Conservation (phyloP, 495 filamentous ascomycete species). For the Trichoderma orchidacearum region DNA sequence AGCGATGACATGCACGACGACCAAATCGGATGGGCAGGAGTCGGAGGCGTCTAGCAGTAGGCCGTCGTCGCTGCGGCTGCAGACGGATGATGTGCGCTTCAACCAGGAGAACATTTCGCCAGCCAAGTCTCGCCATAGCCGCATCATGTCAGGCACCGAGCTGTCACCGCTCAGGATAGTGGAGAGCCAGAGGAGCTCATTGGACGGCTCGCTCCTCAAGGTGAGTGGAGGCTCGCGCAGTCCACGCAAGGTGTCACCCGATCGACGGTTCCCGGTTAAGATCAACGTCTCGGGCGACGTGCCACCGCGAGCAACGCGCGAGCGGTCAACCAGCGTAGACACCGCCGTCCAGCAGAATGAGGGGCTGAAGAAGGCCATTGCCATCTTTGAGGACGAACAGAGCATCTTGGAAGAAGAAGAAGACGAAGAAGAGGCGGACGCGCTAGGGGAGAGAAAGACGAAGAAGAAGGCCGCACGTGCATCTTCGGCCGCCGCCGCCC, state of each 20-base stretch:
- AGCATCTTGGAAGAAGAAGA: slow-evolving; percentile 13
- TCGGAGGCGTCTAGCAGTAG: background rate
- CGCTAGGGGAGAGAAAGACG: too few relatives aligned
- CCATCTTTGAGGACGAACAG: slow-evolving; percentile 41
- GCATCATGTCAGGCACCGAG: slow-evolving; percentile 31
- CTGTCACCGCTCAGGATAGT: slow-evolving; percentile 35
- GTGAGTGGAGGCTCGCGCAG: slow-evolving; percentile 15
- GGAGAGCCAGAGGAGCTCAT: slow-evolving; percentile 9
- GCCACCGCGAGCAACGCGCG: slow-evolving; percentile 10
- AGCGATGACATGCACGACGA: slow-evolving; percentile 6
- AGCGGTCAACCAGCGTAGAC: slow-evolving; percentile 26
- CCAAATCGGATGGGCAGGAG: slow-evolving; percentile 1
- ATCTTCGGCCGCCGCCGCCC: background rate
- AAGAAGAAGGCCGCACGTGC: slow-evolving; percentile 10
- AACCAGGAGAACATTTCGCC: slow-evolving; percentile 19
- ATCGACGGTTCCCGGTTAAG: slow-evolving; percentile 41
- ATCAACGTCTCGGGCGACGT: slow-evolving; percentile 11
- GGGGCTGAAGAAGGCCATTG: slow-evolving; percentile 26
- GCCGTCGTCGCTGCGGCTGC: background rate
- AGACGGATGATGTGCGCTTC: background rate
- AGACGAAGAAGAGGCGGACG: slow-evolving; percentile 1
- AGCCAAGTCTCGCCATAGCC: slow-evolving; percentile 25
- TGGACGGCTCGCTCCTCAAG: slow-evolving; percentile 4
- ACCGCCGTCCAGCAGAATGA: slow-evolving; percentile 27
- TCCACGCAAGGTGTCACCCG: slow-evolving; percentile 32